Conservation (phyloP, 2,329 filamentous ascomycete genomes). For the Alternaria arborescens region DNA sequence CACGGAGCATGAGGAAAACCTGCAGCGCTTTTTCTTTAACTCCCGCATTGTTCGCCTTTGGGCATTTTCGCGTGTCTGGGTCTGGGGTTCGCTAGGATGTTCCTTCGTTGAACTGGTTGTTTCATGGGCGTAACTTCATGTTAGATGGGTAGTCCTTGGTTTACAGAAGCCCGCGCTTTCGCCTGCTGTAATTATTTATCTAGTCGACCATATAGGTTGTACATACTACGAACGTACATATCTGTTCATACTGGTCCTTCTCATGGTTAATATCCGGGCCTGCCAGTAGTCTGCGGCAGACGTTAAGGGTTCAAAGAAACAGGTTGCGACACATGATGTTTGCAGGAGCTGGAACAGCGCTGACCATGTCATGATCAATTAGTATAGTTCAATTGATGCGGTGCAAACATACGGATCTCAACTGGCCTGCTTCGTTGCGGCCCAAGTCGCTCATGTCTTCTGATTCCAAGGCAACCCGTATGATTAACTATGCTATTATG, state of each 20-base stretch:
- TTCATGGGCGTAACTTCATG: slow-evolving; percentile 7
- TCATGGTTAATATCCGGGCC: neutral
- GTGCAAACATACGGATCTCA: neutral
- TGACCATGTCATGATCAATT: neutral
- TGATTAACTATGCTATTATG: neutral
- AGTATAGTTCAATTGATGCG: neutral
- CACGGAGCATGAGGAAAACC: slow-evolving; percentile 2
- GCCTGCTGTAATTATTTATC: slow-evolving; percentile 3
- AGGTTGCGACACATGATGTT: neutral
- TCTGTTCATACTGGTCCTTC: neutral
- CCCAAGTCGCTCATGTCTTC: neutral
- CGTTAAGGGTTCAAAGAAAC: neutral
- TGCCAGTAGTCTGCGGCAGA: neutral
- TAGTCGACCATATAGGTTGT: slow-evolving; percentile 5
- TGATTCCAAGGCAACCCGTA: neutral
- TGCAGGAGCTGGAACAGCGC: neutral
- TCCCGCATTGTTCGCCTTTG: neutral
- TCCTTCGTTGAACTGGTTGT: slow-evolving; percentile 8
- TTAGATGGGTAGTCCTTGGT: neutral
- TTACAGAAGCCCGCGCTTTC: neutral
- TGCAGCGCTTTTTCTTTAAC: neutral
- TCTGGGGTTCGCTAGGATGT: slow-evolving; percentile 5
- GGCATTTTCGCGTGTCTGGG: neutral
- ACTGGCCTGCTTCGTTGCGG: neutral
- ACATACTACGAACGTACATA: slow-evolving; percentile 1